phyloP scores from a whole-genome alignment of 2,329 filamentous ascomycete genomes.

The Cercospora nicotianae region DNA sequence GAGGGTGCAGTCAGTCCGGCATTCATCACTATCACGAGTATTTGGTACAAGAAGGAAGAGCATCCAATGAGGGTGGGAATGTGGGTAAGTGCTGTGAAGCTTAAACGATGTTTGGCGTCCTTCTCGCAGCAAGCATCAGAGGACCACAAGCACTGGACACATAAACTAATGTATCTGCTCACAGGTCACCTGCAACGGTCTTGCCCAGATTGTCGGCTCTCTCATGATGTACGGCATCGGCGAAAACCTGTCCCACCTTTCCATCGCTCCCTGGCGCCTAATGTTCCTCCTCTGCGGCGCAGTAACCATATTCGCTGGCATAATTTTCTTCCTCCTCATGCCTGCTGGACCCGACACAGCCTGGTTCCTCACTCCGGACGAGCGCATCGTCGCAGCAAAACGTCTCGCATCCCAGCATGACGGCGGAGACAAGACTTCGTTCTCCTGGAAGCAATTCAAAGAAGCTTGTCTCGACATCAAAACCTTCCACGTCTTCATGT shows the following conservation, averaged over 20 bases:
- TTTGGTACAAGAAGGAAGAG: slow-evolving; percentile 36
- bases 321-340: slow-evolving; percentile 51
- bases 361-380: slow-evolving; percentile 51
- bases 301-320: slow-evolving; percentile 46
- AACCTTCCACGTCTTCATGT: slow-evolving; percentile 49
- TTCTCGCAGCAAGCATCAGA: not conserved
- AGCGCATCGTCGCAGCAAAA: slow-evolving; percentile 46
- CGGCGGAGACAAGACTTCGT: slow-evolving; percentile 48
- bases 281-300: slow-evolving; percentile 55
- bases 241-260: slow-evolving; percentile 39
- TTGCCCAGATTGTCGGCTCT: slow-evolving; percentile 50
- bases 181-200: slow-evolving; percentile 46
- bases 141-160: not conserved
- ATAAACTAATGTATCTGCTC: not conserved
- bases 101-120: not conserved
- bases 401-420: slow-evolving; percentile 43
- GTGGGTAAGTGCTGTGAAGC: slow-evolving; percentile 35
- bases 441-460: slow-evolving; percentile 47
- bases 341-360: slow-evolving; percentile 49
- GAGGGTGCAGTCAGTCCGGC: slow-evolving; percentile 50
- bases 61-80: slow-evolving; percentile 34
- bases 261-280: slow-evolving; percentile 49
- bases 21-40: slow-evolving; percentile 49
- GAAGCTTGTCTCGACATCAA: slow-evolving; percentile 49
- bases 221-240: slow-evolving; percentile 56